These are phyloP conservation scores for Cornus kousa DNA, from an alignment of 148 eudicot genomes.

Conservation along the genomic window DNA sequence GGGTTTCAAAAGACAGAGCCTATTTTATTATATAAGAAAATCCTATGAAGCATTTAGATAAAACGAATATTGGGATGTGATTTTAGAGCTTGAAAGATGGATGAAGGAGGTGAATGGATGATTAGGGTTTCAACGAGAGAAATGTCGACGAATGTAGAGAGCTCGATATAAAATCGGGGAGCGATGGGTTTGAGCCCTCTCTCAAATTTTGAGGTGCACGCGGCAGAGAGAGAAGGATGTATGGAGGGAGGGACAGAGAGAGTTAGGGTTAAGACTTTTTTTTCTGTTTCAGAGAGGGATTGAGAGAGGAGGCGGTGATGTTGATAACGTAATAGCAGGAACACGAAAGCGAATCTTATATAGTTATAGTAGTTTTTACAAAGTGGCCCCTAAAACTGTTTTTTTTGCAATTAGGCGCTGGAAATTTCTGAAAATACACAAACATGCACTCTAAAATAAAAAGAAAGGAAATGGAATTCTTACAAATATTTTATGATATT, in stretches of 20 bases:
- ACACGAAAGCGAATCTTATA: constrained; percentile 6
- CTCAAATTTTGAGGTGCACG: not conserved
- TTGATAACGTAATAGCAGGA: not conserved
- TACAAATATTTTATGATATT: too few species aligned
- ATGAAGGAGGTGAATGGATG: not conserved
- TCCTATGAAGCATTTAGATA: not conserved
- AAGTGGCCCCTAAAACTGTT: not conserved
- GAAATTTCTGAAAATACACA: not conserved
- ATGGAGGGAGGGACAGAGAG: not conserved
- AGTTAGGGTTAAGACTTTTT: not conserved
- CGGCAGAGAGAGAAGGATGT: not conserved
- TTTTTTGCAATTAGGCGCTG: not conserved
- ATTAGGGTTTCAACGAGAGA: not conserved
- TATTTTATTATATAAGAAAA: not conserved
- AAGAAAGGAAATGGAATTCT: too few species aligned
- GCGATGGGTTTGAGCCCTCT: not conserved
- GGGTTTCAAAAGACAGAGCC: not conserved
- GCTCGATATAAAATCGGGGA: not conserved
- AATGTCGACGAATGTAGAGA: not conserved
- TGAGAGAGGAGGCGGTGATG: not conserved
- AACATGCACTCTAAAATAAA: too few species aligned
- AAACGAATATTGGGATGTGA: not conserved
- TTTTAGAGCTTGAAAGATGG: not conserved
- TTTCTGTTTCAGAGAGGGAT: too few species aligned
- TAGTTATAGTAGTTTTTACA: not conserved